Base-by-base conservation (phyloP, 768 basidiomycete genomes). In the Russula emetica region DNA sequence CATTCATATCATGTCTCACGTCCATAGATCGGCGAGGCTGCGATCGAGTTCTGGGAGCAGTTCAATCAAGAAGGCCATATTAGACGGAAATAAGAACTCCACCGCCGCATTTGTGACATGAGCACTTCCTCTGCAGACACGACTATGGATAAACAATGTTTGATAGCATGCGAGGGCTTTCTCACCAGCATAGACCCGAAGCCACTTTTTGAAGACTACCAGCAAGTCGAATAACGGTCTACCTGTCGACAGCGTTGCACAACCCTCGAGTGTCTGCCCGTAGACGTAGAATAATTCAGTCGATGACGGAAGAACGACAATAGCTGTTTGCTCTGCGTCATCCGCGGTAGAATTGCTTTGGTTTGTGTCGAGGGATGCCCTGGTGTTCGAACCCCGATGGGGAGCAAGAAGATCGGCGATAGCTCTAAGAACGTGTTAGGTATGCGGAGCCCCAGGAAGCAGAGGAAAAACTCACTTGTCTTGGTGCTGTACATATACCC, bases 231-330 rank as follows among this genome's bases (percentile, higher is more conserved):
- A 89, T 66, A 99, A 75, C 5, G 94, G 83, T 63, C 88, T 85
- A 0, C 91, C 89, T 0, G 87, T 92, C 11, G 92, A 94, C 4
- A 97, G 78, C 70, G 91, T 94, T 2, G 92, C 88, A 71, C 96
- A 98, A 71, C 94, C 92, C 58, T 98, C 97, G 40, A 99, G 76
- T 60, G 88, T 94, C 73, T 98, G 94, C 0, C 87, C 92, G 72
- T 98, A 98, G 76, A 97, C 94, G 73, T 95, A 97, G 78, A 98
- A 99, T 20, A 99, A 77, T 69, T 98, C 95, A 0, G 95, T 98
- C 0, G 95, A 98, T 0, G 92, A 94, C 0, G 93, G 90, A 9
- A 98, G 81, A 1, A 98, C 92, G 2, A 83, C 77, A n/a, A 82
- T 79, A 1, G 83, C 75, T 0, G 83, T 75, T 30, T 78, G 76